These are phyloP conservation scores for Eucalyptus cladocalyx DNA, from an alignment of 345 rosid species.

Conservation along the genomic window DNA sequence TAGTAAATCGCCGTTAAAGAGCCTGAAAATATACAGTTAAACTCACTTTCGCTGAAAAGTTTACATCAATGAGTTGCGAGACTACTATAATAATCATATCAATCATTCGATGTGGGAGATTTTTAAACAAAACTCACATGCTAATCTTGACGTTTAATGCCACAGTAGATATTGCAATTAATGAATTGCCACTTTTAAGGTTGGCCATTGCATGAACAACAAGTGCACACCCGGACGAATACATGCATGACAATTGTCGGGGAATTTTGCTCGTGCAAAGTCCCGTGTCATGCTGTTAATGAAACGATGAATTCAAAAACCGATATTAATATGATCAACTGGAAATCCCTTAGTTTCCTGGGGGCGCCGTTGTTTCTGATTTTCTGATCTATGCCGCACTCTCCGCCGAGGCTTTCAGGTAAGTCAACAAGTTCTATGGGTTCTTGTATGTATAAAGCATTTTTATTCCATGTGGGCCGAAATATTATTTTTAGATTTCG, in stretches of 20 bases:
- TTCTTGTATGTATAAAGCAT: not conserved
- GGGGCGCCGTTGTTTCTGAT: not conserved
- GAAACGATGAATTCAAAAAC: not conserved
- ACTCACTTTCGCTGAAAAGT: accelerated
- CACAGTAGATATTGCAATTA: not conserved
- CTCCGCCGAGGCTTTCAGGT: not conserved
- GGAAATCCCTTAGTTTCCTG: not conserved
- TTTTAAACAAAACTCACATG: not conserved
- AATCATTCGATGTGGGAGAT: not conserved
- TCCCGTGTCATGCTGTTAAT: not conserved
- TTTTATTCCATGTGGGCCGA: not conserved
- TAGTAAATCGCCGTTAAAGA: not conserved
- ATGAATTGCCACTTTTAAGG: not conserved
- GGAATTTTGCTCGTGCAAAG: not conserved
- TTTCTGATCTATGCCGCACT: not conserved
- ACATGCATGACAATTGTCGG: not conserved
- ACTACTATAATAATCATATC: not conserved
- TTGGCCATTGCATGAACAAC: not conserved
- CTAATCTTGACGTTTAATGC: not conserved
- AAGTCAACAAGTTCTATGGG: not conserved
- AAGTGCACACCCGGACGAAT: not conserved
- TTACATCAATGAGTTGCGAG: not conserved
- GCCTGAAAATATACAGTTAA: not conserved
- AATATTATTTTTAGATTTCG: not conserved
- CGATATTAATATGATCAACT: not conserved